These are phyloP conservation scores for Carex cristatella DNA, from an alignment of 176 grass and related monocot species.

Conservation along the genomic window DNA sequence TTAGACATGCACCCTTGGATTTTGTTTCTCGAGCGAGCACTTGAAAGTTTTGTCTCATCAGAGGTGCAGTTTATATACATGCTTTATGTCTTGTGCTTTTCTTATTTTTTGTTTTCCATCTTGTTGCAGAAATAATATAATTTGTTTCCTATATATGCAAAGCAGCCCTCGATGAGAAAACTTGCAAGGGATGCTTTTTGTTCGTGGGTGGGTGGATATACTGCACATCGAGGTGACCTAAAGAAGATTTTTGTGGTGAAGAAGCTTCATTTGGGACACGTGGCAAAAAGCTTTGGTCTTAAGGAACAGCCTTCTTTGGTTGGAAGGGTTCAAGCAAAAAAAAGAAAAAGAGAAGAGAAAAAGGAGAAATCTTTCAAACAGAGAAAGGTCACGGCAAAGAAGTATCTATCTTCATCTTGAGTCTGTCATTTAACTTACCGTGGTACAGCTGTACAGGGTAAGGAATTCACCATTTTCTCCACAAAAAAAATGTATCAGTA, in stretches of 20 bases:
- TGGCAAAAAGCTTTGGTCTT: constrained; percentile 70
- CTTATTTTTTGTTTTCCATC: neutral
- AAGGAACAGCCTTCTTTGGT: constrained; percentile 80
- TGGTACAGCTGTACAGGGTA: too few relatives aligned
- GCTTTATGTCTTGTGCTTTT: neutral
- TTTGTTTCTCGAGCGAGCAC: constrained; percentile 58
- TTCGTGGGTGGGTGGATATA: constrained; percentile 84
- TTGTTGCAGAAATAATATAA: neutral
- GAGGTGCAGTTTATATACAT: constrained; percentile 43
- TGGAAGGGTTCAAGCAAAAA: constrained; percentile 69
- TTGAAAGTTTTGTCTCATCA: constrained; percentile 60
- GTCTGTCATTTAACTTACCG: too few relatives aligned
- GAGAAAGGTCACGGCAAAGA: constrained; percentile 44
- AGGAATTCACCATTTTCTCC: neutral
- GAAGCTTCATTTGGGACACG: constrained; percentile 93
- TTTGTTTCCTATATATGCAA: neutral
- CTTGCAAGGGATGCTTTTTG: constrained; percentile 85
- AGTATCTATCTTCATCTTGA: constrained; percentile 13
- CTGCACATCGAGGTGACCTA: constrained; percentile 78
- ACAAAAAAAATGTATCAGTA: neutral
- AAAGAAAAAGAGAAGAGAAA: constrained; percentile 64
- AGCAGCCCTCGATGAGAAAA: constrained; percentile 51
- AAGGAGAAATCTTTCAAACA: constrained; percentile 36
- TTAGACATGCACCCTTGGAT: constrained; percentile 93
- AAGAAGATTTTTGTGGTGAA: constrained; percentile 94